Evolutionary conservation across 176 grass and related monocot genomes (phyloP).

Genomic region (Triticum dicoccoides): DNA sequence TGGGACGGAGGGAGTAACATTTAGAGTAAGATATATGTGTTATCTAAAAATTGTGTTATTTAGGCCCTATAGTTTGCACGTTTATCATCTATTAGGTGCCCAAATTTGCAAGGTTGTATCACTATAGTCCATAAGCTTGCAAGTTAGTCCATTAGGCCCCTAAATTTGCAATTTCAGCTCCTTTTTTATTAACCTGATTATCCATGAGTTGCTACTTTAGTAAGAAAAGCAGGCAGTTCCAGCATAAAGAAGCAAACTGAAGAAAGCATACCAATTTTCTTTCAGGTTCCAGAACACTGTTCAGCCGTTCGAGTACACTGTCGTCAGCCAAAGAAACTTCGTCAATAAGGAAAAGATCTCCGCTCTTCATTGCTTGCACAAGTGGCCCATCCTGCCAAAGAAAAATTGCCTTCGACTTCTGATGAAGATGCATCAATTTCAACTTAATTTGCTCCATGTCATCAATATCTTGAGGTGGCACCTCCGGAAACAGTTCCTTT

Average conservation of each 20-base stretch:
- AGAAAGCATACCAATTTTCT: conserved; percentile 77
- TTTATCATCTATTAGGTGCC: neutral
- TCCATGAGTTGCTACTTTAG: neutral
- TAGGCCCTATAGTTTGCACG: neutral
- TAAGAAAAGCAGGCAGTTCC: conserved; percentile 1
- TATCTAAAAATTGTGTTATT: neutral
- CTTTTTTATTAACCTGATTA: neutral
- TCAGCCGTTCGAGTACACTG: conserved; percentile 93
- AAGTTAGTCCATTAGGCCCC: neutral
- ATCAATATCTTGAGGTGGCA: conserved; percentile 55
- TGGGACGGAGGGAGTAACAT: neutral
- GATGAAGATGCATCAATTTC: conserved; percentile 66
- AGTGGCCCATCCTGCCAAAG: conserved; percentile 96
- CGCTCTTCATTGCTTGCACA: conserved; percentile 91
- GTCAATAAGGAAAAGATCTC: conserved; percentile 91
- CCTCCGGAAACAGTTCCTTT: conserved; percentile 31
- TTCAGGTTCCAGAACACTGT: conserved; percentile 97
- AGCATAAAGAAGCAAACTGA: conserved; percentile 19
- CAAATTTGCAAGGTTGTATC: neutral
- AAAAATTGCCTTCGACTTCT: conserved; percentile 81
- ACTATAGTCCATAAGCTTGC: neutral
- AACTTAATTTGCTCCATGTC: conserved; percentile 64
- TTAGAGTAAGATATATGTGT: neutral
- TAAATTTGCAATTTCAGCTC: neutral
- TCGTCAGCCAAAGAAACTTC: conserved; percentile 97